Percentiles rank a stretch among this genome's conserved stretches.
Evolutionary conservation across 73 alveolate genomes (phyloP).

Genomic region (Paramecium sexaurelia): DNA sequence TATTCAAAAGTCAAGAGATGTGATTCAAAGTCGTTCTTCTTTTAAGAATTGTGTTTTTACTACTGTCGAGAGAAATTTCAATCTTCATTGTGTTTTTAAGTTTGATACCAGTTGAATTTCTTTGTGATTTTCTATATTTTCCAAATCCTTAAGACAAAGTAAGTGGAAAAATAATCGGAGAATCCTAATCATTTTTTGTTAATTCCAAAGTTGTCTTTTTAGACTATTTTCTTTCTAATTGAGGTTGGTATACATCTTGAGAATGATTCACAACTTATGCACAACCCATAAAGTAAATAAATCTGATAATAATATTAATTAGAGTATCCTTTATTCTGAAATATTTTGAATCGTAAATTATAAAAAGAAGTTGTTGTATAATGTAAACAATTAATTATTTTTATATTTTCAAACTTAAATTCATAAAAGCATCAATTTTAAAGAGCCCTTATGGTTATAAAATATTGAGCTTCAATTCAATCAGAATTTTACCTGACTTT

Average conservation of each 20-base stretch:
- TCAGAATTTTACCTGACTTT: no score
- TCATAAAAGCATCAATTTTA: background rate
- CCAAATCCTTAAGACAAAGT: background rate
- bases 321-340: background rate
- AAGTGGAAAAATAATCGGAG: background rate
- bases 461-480: no score
- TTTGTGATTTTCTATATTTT: background rate
- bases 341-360: background rate
- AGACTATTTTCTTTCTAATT: background rate
- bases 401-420: background rate
- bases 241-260: background rate
- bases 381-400: background rate
- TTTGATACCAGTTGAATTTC: background rate
- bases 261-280: background rate
- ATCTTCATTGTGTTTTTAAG: background rate
- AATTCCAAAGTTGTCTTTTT: background rate
- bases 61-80: background rate
- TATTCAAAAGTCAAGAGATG: background rate
- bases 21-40: background rate
- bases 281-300: background rate
- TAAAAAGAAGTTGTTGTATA: background rate
- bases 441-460: no score
- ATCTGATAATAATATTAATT: background rate
- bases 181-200: background rate
- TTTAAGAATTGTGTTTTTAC: background rate